Evolutionary conservation across 2,329 filamentous ascomycete genomes (phyloP).

Genomic region (Nemania sp.): DNA sequence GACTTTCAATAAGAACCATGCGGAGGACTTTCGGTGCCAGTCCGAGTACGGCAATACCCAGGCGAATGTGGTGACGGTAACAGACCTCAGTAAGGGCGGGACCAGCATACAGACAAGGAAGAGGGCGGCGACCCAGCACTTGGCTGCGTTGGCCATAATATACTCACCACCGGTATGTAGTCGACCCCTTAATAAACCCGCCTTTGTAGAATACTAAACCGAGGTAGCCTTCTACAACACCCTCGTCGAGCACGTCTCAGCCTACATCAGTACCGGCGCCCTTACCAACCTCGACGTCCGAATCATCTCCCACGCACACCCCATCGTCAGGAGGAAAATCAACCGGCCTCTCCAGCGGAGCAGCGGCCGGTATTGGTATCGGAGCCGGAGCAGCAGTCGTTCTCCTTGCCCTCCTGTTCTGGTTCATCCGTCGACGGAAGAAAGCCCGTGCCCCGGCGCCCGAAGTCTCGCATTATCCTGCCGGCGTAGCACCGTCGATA

Average conservation of each 20-base stretch:
- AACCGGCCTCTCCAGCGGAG: slow-evolving; percentile 11
- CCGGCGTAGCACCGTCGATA: neutral
- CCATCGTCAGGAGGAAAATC: neutral
- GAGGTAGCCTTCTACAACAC: slow-evolving; percentile 8
- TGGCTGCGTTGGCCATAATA: slow-evolving; percentile 28
- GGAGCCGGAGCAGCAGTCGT: slow-evolving; percentile 8
- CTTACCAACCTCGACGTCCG: slow-evolving; percentile 2
- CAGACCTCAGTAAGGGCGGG: slow-evolving; percentile 15
- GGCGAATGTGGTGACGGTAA: slow-evolving; percentile 12
- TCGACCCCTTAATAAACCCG: neutral
- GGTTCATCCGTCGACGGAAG: slow-evolving; percentile 21
- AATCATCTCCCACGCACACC: neutral
- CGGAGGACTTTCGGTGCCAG: slow-evolving; percentile 26
- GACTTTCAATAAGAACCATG: slow-evolving; percentile 5
- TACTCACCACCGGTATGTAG: slow-evolving; percentile 28
- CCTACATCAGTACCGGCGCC: too few species aligned
- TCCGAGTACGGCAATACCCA: slow-evolving; percentile 13
- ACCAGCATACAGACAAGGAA: neutral
- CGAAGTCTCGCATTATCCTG: neutral
- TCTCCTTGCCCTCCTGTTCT: slow-evolving; percentile 14
- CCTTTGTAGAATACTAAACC: neutral
- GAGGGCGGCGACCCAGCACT: slow-evolving; percentile 10
- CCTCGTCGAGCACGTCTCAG: slow-evolving; percentile 3
- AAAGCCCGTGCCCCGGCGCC: neutral
- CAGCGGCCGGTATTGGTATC: slow-evolving; percentile 18